Base-by-base conservation (phyloP, 1,139 yeast species). In the Pichiaceae sp. region DNA sequence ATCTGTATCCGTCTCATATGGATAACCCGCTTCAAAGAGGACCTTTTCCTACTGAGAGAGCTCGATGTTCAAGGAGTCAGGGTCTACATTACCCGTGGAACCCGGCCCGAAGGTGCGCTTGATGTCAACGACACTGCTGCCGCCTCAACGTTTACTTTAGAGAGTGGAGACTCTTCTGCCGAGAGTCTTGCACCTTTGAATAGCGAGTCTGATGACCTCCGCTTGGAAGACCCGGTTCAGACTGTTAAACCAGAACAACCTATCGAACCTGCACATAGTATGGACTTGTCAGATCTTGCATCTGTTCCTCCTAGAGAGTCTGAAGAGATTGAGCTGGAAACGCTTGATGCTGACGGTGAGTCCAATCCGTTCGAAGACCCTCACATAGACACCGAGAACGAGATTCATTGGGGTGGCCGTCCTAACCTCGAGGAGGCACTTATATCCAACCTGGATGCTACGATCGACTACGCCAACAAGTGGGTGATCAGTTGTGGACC, bases 401-500 rank as follows among this genome's bases (percentile, higher is more conserved):
- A 34, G 17, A 34, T 50, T 4, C 45, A 42, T 33, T 42, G 46
- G 23, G 62, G 61, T 19, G 37, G 68, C 5, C 54, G 79, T 41
- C 82, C 82, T 2, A 50, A 59, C 28, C 50, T 73, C 11, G 53
- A 52, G 4, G 40, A 42, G 1, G 51, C 64, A 5, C 48, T 69
- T 6, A 35, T 38, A 19, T 51, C 49, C 3, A 46, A 54, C 4
- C 47, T 65, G 1, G 46, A 52, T 17, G 45, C 46, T 6, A 54
- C 60, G 3, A 53, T 49, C 2, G 65, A 58, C 32, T 46, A 51
- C 16, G 57, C 56, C 3, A 59, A 62, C 33, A 59, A 60, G 36
- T 78, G 82, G 78, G 62, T 80, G 0, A 58, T 82, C n/a, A 73
- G 84, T 0, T 82, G 93, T 59, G 94, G 95, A 0, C 86, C 89